Evolutionary conservation across 1,284 basidiomycete species (phyloP), one percentile per base, ranked within the genome.

Genomic region (Cryptococcus sp.): DNA sequence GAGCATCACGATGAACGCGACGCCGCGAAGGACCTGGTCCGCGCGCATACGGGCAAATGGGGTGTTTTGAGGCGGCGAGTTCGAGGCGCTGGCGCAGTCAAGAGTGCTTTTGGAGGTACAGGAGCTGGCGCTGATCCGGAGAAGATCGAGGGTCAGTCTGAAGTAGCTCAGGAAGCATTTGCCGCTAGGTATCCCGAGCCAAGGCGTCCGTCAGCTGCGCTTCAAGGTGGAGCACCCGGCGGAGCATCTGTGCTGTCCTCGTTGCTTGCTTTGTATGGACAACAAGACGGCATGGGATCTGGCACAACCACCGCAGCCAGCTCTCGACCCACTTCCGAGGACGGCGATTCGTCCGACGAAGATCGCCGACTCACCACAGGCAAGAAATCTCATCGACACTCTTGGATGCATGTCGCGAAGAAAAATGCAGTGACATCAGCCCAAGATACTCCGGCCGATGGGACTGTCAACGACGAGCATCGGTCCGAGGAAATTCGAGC

Each of bases 1-100:
- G 60, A 60, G 56, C 60, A 27, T 56, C 61, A 60, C 0, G 55
- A 58, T 31, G 66, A 68, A 45, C 47, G 60, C 8, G 64, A 70
- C 13, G 65, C 67, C 3, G 80, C 80, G 0, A 69, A 61, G 46
- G 69, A 73, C 27, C 70, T 81, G 23, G 80, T 82, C 27, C 66
- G 78, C 31, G 72, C 70, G 0, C 77, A 81, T 63, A 80, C 79
- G 10, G 65, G 68, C 19, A 71, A 71, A 61, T 78, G 78, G 68
- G 71, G 77, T 13, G 62, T 70, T 31, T 62, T 80, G 20, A 56
- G 78, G n/a, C 61, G 73, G 20, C 61, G 77, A n/a, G 74, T 75
- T 40, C 65, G 53, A 31, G 67, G 66, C 0, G 67, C 69, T 10
- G 62, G 65, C 20, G 56, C 58, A n/a, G 66, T 65, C 41, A 59